Conservation (phyloP, 1,139 yeast genomes). For the Barnettozyma hawaiiensis region DNA sequence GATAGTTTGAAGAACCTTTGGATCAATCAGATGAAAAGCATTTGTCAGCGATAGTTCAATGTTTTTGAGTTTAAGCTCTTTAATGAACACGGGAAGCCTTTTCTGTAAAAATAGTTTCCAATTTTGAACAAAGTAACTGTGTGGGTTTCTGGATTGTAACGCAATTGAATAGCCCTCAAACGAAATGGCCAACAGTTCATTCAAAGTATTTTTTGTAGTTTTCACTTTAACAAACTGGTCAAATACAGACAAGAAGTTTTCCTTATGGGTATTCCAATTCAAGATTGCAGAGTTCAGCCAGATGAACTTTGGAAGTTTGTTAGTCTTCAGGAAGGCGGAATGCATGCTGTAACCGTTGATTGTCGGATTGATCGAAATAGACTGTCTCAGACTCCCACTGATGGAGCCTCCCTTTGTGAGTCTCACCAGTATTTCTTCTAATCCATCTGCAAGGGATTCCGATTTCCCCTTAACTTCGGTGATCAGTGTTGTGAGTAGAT, state of each 20-base stretch:
- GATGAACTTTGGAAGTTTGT: constrained; percentile 20
- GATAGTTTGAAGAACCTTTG: constrained; percentile 21
- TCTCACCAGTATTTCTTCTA: constrained; percentile 13
- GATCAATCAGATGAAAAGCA: constrained; percentile 20
- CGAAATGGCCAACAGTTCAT: constrained; percentile 20
- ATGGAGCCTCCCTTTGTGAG: constrained; percentile 9
- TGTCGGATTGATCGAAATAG: constrained; percentile 12
- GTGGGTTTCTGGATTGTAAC: constrained; percentile 10
- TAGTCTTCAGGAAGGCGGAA: constrained; percentile 19
- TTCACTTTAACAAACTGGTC: constrained; percentile 25
- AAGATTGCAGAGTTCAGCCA: constrained; percentile 22
- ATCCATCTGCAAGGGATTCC: constrained; percentile 11
- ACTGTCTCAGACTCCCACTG: constrained; percentile 12
- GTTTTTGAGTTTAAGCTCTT: constrained; percentile 21
- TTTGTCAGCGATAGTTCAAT: constrained; percentile 19
- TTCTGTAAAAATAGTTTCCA: constrained; percentile 24
- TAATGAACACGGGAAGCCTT: constrained; percentile 21
- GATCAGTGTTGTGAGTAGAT: constrained; percentile 11
- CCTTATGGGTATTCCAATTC: constrained; percentile 19
- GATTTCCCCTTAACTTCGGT: constrained; percentile 6
- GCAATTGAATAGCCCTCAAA: constrained; percentile 23
- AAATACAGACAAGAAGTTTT: constrained; percentile 16
- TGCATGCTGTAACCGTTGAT: constrained; percentile 9
- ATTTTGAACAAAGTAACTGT: constrained; percentile 12
- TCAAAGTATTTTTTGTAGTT: constrained; percentile 22